Evolutionary conservation across 2,329 filamentous ascomycete genomes (phyloP).

Genomic region (Epichloe uncinata): DNA sequence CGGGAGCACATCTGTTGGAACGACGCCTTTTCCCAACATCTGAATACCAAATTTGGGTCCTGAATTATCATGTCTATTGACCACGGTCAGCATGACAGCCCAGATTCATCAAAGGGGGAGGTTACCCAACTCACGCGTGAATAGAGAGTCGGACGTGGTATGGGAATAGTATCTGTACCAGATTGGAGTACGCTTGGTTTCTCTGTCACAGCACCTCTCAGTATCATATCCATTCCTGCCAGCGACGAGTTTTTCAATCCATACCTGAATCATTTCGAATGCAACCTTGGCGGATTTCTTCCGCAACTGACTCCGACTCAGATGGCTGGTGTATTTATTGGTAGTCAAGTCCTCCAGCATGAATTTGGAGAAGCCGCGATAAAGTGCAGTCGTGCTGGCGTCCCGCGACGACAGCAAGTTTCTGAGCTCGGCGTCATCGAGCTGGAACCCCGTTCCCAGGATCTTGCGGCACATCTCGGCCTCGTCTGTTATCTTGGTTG

Average conservation of each 20-base stretch:
- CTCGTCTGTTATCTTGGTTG: slow-evolving; percentile 12
- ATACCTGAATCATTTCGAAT: slow-evolving; percentile 21
- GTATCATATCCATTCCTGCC: too few relatives aligned
- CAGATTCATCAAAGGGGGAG: not conserved
- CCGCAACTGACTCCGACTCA: slow-evolving; percentile 16
- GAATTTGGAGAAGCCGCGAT: slow-evolving; percentile 49
- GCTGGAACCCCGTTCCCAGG: slow-evolving; percentile 21
- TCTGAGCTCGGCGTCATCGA: slow-evolving; percentile 17
- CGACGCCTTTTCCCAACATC: slow-evolving; percentile 20
- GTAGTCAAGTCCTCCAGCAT: slow-evolving; percentile 25
- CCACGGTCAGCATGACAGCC: not conserved
- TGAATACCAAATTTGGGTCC: slow-evolving; percentile 30
- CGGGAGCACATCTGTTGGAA: slow-evolving; percentile 20
- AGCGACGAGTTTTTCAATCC: not conserved
- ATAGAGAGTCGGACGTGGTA: slow-evolving; percentile 33
- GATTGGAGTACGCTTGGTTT: slow-evolving; percentile 34
- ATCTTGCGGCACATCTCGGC: slow-evolving; percentile 20
- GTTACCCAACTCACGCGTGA: slow-evolving; percentile 22
- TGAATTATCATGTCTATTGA: slow-evolving; percentile 20
- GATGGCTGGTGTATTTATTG: slow-evolving; percentile 12
- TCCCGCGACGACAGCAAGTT: slow-evolving; percentile 15
- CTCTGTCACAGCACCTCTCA: slow-evolving; percentile 10
- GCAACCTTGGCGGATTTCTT: slow-evolving; percentile 18
- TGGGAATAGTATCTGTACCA: slow-evolving; percentile 31
- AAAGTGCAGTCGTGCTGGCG: slow-evolving; percentile 32